Evolutionary conservation across 495 filamentous ascomycete genomes (phyloP).

Genomic region (Penicillium cosmopolitanum): DNA sequence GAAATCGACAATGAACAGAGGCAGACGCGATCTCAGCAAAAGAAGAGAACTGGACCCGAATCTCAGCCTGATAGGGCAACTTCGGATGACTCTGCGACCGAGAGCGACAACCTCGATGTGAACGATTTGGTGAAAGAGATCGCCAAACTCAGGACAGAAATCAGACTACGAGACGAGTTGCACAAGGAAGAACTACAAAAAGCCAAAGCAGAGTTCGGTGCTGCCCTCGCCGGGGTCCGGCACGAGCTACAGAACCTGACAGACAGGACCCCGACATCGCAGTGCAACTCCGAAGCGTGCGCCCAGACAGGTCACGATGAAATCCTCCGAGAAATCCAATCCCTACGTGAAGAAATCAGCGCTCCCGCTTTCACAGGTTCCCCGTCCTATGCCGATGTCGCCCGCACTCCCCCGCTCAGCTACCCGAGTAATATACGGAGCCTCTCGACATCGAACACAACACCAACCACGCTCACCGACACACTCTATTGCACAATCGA

Average conservation of each 20-base stretch:
- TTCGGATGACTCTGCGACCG: constrained; percentile 20
- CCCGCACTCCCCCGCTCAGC: constrained; percentile 24
- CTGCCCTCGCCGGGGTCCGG: constrained; percentile 21
- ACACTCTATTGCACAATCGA: constrained; percentile 29
- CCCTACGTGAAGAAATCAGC: constrained; percentile 23
- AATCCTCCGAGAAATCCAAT: constrained; percentile 26
- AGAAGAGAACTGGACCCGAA: constrained; percentile 13
- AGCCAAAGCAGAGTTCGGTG: constrained; percentile 24
- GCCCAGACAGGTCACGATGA: constrained; percentile 18
- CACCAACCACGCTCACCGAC: constrained; percentile 26
- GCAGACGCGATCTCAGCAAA: constrained; percentile 15
- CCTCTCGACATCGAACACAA: constrained; percentile 17
- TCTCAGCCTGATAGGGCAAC: constrained; percentile 17
- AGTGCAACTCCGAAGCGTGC: constrained; percentile 15
- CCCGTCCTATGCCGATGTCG: constrained; percentile 28
- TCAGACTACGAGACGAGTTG: constrained; percentile 23
- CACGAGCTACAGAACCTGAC: constrained; percentile 20
- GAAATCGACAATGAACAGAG: constrained; percentile 20
- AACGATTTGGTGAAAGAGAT: constrained; percentile 19
- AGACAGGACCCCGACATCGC: constrained; percentile 17
- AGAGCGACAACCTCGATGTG: constrained; percentile 23
- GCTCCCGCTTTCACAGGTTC: constrained; percentile 5
- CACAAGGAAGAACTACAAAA: constrained; percentile 28
- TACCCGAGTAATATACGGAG: constrained; percentile 26
- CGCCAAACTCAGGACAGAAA: constrained; percentile 28